A percentile compares a stretch with the other conserved stretches of the same genome.
Evolutionary conservation across 331 rosid genomes (phyloP).

Genomic region (Arachis monticola): DNA sequence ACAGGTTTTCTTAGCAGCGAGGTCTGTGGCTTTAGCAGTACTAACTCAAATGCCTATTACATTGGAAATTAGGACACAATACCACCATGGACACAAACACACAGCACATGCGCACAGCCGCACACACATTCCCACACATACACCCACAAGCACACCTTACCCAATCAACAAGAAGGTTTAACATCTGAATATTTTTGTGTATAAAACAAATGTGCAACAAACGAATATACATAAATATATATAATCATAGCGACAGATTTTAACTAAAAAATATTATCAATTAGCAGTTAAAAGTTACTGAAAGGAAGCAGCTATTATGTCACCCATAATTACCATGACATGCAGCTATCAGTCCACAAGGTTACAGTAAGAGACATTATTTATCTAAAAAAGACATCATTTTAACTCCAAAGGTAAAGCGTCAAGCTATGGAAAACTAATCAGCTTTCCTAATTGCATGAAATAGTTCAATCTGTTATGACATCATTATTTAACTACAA

Average conservation of each 20-base stretch:
- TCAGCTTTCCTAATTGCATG: background rate
- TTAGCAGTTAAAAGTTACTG: conserved; percentile 12
- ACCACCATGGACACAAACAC: no score
- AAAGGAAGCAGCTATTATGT: conserved; percentile 19
- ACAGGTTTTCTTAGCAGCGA: conserved; percentile 9
- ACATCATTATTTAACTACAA: background rate
- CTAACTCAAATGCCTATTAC: conserved; percentile 7
- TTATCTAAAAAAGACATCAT: conserved; percentile 11
- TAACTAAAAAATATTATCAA: conserved; percentile 27
- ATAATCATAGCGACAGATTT: conserved; percentile 25
- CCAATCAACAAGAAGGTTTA: background rate
- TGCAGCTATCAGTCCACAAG: conserved; percentile 22
- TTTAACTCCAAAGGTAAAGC: conserved; percentile 17
- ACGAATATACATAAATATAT: background rate
- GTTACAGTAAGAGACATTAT: conserved; percentile 7
- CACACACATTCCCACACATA: no score
- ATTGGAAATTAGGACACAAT: conserved; percentile 1
- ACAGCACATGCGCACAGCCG: no score
- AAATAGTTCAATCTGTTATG: conserved; percentile 19
- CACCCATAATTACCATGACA: conserved; percentile 18
- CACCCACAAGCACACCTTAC: no score
- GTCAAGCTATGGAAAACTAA: conserved; percentile 18
- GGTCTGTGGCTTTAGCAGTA: conserved; percentile 25
- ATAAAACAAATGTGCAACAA: conserved; percentile 1
- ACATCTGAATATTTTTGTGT: background rate